Evolutionary conservation across 2,329 filamentous ascomycete genomes (phyloP), one percentile per base, ranked within the genome.

Genomic region (Ophiostoma piceae): DNA sequence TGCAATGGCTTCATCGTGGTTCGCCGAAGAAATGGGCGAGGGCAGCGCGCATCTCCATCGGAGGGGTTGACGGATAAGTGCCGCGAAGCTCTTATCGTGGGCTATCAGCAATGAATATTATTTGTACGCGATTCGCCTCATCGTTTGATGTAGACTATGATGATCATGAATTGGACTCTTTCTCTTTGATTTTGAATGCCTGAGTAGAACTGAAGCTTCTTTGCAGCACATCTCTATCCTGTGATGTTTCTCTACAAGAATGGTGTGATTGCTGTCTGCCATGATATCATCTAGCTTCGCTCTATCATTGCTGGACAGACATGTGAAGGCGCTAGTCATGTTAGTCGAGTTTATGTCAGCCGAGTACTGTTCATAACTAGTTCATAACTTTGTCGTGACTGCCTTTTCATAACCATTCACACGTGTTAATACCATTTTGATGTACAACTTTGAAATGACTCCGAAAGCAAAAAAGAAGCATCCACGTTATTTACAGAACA

Each of bases 1-100:
- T 37, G n/a, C 14, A 66, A 66, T 66, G 35, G 64, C 64, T 66
- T 66, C 64, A 66, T 66, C 64, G 51, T 57, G 22, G 9, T 26
- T 43, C 6, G 37, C 60, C 60, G 29, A 19, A 7, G 26, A 35
- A 11, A 16, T 5, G 37, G 60, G 6, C 1, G 5, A 19, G 2
- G 11, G 32, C 14, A n/a, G 29, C 60, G 60, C 32, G 32, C 60
- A 35, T 35, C 16, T 16, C 29, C 14, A 16, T 62, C 32, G 60
- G 60, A 11, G 60, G 60, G 60, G 60, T 35, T n/a, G 22, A 62
- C 29, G 57, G 43, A 19, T 29, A 43, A 47, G 43, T 62, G 57
- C 14, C 32, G 32, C 26, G 29, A 57, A 57, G 47, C 51, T 57
- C 51, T 29, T 26, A 57, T 57, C 51, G 51, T 26, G 11, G 22